phyloP scores from a whole-genome alignment of 2,329 filamentous ascomycete species.

The Pyricularia sp. region DNA sequence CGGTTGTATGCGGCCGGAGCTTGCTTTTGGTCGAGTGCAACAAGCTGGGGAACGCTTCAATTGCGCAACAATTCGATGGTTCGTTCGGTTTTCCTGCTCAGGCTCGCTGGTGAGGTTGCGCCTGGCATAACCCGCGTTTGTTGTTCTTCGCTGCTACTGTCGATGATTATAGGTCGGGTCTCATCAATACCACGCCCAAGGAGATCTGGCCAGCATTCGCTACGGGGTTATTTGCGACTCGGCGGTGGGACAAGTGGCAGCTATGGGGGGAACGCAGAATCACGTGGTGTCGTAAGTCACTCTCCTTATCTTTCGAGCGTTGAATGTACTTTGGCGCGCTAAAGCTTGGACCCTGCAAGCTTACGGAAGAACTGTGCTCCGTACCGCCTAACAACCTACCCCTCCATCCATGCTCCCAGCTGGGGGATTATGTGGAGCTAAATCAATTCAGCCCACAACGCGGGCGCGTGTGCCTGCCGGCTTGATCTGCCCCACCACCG shows the following conservation, averaged over 20 bases:
- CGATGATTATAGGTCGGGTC: slow-evolving; percentile 1
- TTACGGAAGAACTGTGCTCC: neutral
- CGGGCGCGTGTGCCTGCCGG: slow-evolving; percentile 9
- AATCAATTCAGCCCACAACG: neutral
- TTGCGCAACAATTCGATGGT: neutral
- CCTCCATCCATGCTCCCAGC: neutral
- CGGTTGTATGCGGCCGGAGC: neutral
- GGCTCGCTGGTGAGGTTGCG: neutral
- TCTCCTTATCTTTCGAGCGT: neutral
- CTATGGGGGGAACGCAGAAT: neutral
- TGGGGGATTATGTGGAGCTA: neutral
- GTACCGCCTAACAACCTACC: neutral
- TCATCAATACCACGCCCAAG: neutral
- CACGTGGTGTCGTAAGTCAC: slow-evolving; percentile 3
- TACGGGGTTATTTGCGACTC: slow-evolving; percentile 5
- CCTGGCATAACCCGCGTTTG: slow-evolving; percentile 4
- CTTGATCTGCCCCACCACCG: slow-evolving; percentile 2
- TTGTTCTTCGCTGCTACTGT: neutral
- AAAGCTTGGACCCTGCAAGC: neutral
- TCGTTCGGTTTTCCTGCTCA: neutral
- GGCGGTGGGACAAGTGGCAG: slow-evolving; percentile 8
- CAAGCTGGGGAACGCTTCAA: neutral
- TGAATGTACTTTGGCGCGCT: neutral
- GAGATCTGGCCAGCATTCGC: slow-evolving; percentile 7
- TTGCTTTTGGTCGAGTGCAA: neutral